Evolutionary conservation across 352 stramenopile genomes (phyloP).

Genomic region (Phytophthora sojae): DNA sequence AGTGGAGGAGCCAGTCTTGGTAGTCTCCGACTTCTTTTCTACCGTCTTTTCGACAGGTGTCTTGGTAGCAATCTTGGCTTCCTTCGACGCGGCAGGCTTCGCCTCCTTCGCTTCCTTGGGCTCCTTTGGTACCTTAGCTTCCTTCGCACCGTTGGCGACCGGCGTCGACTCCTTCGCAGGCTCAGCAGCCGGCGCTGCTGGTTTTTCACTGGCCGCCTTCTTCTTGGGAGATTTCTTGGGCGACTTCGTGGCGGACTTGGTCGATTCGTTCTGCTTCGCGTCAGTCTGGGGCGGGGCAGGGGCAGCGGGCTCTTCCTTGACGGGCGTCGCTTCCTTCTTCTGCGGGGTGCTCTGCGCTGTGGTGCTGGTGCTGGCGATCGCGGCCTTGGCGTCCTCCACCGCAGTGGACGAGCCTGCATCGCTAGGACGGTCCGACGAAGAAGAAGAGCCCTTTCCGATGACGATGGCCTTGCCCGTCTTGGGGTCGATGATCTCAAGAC

Average conservation of each 20-base stretch:
- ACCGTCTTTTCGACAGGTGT: constrained; percentile 19
- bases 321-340: constrained; percentile 35
- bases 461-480: constrained; percentile 56
- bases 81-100: constrained; percentile 5
- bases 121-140: neutral
- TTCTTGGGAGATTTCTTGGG: constrained; percentile 31
- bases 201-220: constrained; percentile 20
- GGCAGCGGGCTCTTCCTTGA: constrained; percentile 4
- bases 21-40: constrained; percentile 35
- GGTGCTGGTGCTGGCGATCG: constrained; percentile 26
- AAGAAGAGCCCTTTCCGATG: constrained; percentile 21
- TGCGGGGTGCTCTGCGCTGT: constrained; percentile 44
- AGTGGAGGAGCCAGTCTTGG: constrained; percentile 18
- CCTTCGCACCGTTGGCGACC: constrained; percentile 18
- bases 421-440: constrained; percentile 20
- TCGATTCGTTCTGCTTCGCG: constrained; percentile 32
- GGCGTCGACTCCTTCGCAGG: constrained; percentile 9
- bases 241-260: constrained; percentile 26
- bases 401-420: constrained; percentile 22
- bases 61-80: constrained; percentile 21
- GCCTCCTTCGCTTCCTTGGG: constrained; percentile 5
- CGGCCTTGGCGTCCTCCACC: constrained; percentile 28
- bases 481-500: constrained; percentile 60
- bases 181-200: constrained; percentile 1
- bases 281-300: constrained; percentile 18